Base-by-base conservation (phyloP, 2,329 filamentous ascomycete species). In the Alternaria brassicicola region DNA sequence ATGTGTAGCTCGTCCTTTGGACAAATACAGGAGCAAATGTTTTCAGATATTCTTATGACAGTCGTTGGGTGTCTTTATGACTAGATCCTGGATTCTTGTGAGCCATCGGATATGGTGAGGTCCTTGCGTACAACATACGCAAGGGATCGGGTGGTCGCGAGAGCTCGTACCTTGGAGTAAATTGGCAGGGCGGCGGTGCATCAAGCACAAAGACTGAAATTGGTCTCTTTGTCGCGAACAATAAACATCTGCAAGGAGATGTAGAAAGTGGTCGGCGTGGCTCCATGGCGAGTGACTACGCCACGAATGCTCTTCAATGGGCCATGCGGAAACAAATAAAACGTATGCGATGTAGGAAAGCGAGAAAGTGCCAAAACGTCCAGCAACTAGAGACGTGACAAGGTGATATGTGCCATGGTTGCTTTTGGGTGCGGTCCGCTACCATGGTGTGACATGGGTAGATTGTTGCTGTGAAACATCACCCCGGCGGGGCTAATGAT, bases 221-320 rank as follows among this genome's bases (percentile, higher is more conserved):
- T 62, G 41, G 33, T 63, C 52, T 61, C 59, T 69, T 68, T 64
- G 60, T 68, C 59, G 59, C 56, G 52, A 46, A 59, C 59, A 66
- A 55, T 38, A 58, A 55, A 61, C 70, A 73, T 70, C 45, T 48
- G 45, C 50, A 55, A 39, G 38, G 55, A 66, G 62, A 68, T 67
- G 65, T 62, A 56, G 42, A 49, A 41, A 35, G 49, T 58, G 52
- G 52, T 50, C 58, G 63, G 59, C 59, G 43, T 60, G 70, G 68
- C 66, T 60, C 65, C 72, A 75, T 75, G 56, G 57, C 65, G 65
- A 65, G 36, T 65, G 62, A 63, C 55, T 62, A 61, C 62, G 65
- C 68, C 64, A 49, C 62, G 61, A 51, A 63, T 55, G 54, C 61
- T 70, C 36, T 33, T 47, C 63, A 74, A 45, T 48, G 55, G 49